A percentile compares a stretch with the other conserved stretches of the same genome.
These are phyloP conservation scores for Rheum nobile DNA, from an alignment of 148 eudicot genomes.

Conservation along the genomic window DNA sequence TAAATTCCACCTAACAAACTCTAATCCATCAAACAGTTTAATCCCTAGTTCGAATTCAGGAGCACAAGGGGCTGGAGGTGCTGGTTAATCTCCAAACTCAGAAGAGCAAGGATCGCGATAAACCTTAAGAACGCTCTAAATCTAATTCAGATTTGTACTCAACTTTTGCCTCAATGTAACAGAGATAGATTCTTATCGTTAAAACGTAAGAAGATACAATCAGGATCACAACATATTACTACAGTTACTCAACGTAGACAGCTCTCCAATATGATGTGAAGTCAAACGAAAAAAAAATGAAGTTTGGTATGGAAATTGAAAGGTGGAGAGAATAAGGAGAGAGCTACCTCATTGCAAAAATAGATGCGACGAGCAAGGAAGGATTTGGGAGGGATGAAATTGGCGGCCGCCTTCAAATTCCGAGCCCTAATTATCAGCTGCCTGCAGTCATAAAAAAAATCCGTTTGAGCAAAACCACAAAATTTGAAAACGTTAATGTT, in stretches of 20 bases:
- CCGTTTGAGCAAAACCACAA: not conserved
- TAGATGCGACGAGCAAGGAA: slow-evolving; percentile 74
- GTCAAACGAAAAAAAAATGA: not conserved
- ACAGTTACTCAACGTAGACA: not conserved
- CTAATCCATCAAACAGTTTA: too few relatives aligned
- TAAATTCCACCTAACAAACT: too few relatives aligned
- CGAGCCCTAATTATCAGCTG: slow-evolving; percentile 84
- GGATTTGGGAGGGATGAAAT: slow-evolving; percentile 75
- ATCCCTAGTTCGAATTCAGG: not conserved
- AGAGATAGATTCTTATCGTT: not conserved
- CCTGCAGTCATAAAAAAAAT: slow-evolving; percentile 25
- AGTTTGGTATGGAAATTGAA: not conserved
- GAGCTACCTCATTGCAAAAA: slow-evolving; percentile 64
- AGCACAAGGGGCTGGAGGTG: not conserved
- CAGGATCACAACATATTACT: not conserved
- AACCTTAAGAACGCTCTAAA: not conserved
- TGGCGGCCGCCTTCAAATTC: slow-evolving; percentile 64
- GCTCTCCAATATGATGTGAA: not conserved
- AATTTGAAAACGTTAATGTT: not conserved
- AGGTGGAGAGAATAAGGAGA: not conserved
- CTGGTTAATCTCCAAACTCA: not conserved
- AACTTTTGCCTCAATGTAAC: not conserved
- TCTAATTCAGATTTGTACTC: not conserved
- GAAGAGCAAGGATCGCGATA: not conserved
- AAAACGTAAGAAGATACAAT: not conserved